Evolutionary conservation across 345 rosid species (phyloP), one percentile per base, ranked within the genome.

Genomic region (Hypericum androsaemum): DNA sequence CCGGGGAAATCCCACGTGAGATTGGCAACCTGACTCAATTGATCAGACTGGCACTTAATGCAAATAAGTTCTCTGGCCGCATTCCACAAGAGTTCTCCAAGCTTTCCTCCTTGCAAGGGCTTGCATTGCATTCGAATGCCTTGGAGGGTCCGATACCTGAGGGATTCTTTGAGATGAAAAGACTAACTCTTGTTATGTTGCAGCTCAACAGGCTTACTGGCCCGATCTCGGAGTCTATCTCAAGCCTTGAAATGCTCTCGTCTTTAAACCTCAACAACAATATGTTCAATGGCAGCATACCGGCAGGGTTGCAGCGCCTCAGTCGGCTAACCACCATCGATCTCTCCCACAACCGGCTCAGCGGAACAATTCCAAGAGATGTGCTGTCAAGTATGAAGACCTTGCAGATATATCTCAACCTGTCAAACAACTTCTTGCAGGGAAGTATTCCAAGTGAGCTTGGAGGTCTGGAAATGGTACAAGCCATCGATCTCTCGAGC

Each of bases 401-500:
- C 17, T 54, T 86, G 72, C 88, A 83, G 69, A 54, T 78, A 50
- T 69, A 62, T 43, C 76, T 89, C 43, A 86, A 89, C 77, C 61
- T 89, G 12, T 86, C 97, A 37, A 45, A 75, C 66, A 89, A 89
- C 60, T 62, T 66, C 37, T 54, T 89, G 49, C 57, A 65, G 4
- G 97, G 95, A 58, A 39, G 51, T 47, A 74, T 83, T 35, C 89
- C 97, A 6, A 58, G 16, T 13, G 89, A 83, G 76, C 74, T 89
- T n/a, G 97, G 97, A 32, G 69, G 9, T 71, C 52, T 85, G 64
- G 72, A 74, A 64, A 81, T 71, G 74, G 78, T 78, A 52, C 89
- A 89, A 70, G 77, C 67, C 56, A 86, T 89, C 59, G 94, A 89
- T 67, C 61, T 89, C 54, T 86, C 95, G 6, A 72, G 74, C 67